Percentiles rank a stretch among this genome's conserved stretches.
These are phyloP conservation scores for Podaxis sp. DNA, from an alignment of 768 basidiomycete genomes.

Conservation along the genomic window DNA sequence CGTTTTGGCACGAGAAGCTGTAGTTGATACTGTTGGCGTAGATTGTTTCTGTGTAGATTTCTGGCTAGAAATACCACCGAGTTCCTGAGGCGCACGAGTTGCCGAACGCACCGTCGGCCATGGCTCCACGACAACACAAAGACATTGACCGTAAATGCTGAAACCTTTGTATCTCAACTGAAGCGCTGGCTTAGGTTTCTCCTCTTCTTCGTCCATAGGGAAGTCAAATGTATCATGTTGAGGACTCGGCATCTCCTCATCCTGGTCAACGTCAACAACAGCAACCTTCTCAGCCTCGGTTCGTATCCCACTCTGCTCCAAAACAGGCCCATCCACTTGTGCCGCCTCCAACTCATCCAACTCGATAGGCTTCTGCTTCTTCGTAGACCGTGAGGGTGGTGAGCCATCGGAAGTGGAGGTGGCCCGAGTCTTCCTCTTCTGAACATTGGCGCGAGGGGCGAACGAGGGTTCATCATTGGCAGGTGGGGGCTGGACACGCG, in stretches of 20 bases:
- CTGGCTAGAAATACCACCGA: slow-evolving; percentile 1
- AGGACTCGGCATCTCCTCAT: slow-evolving; percentile 10
- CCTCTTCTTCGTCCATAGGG: slow-evolving; percentile 60
- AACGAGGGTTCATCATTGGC: not conserved
- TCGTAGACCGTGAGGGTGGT: slow-evolving; percentile 15
- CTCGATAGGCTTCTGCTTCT: slow-evolving; percentile 17
- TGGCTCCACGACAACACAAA: slow-evolving; percentile 84
- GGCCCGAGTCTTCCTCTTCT: slow-evolving; percentile 3
- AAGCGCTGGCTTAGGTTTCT: slow-evolving; percentile 73
- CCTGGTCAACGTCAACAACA: slow-evolving; percentile 17
- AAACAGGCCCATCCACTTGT: not conserved
- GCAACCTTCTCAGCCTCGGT: not conserved
- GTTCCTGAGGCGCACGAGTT: slow-evolving; percentile 2
- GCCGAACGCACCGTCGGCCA: slow-evolving; percentile 53
- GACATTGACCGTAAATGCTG: slow-evolving; percentile 65
- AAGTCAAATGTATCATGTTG: slow-evolving; percentile 28
- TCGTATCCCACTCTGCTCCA: too few relatives aligned
- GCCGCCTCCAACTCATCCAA: not conserved
- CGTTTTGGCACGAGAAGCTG: slow-evolving; percentile 40
- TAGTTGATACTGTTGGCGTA: not conserved
- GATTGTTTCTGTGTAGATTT: not conserved
- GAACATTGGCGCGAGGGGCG: not conserved
- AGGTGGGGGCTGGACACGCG: not conserved
- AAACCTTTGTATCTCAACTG: slow-evolving; percentile 72
- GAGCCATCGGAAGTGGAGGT: not conserved